Evolutionary conservation across 345 rosid species (phyloP).

Genomic region (Isatis tinctoria): DNA sequence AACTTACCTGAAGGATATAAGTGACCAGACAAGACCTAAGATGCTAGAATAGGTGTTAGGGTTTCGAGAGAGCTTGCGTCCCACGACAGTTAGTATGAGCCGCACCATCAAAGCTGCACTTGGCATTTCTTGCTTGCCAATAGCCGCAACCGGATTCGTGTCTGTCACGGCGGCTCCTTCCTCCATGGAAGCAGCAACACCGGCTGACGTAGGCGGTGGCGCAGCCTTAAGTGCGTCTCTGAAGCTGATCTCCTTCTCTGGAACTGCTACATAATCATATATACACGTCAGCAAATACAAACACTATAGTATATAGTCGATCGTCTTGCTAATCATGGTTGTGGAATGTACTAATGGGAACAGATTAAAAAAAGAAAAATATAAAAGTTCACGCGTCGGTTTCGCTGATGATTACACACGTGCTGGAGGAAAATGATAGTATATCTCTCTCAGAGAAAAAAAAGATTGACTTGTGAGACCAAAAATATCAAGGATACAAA

Average conservation of each 20-base stretch:
- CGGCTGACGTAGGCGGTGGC: background rate
- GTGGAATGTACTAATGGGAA: background rate
- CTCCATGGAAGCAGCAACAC: constrained; percentile 30
- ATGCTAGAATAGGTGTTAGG: constrained; percentile 97
- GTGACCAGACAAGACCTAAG: constrained; percentile 86
- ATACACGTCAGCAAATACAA: constrained; percentile 22
- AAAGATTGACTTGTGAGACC: constrained; percentile 11
- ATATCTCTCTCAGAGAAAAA: background rate
- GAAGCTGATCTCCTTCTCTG: constrained; percentile 83
- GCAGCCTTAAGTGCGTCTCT: constrained; percentile 41
- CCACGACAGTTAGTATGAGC: constrained; percentile 94
- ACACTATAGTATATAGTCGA: background rate
- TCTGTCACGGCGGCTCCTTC: constrained; percentile 41
- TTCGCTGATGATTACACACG: constrained; percentile 53
- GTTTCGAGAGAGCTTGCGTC: constrained; percentile 95
- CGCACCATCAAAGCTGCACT: constrained; percentile 92
- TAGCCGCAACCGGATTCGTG: constrained; percentile 35
- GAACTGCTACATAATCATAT: constrained; percentile 41
- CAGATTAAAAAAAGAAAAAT: background rate
- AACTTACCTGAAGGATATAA: constrained; percentile 76
- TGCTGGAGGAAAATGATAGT: constrained; percentile 33
- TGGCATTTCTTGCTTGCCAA: constrained; percentile 71
- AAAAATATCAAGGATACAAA: background rate
- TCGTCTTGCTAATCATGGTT: background rate
- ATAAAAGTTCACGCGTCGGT: constrained; percentile 23